Conservation (phyloP, 306 rosid genomes). For the Fagus crenata region DNA sequence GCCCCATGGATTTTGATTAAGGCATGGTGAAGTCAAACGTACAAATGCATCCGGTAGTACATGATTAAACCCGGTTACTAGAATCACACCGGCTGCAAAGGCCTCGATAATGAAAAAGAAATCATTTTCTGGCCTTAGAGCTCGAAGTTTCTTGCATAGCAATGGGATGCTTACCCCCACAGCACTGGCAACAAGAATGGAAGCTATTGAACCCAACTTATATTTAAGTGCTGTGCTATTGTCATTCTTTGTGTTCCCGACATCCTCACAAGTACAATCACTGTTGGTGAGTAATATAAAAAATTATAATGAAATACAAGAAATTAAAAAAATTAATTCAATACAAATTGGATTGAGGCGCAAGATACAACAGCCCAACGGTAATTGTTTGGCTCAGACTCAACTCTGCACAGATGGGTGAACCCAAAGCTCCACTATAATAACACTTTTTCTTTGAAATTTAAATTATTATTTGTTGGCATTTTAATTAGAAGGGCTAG, state of each 20-base stretch:
- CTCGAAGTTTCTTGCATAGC: constrained; percentile 31
- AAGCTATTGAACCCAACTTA: constrained; percentile 36
- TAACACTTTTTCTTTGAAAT: too few relatives aligned
- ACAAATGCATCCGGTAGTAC: constrained; percentile 48
- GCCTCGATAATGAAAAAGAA: constrained; percentile 47
- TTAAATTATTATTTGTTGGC: too few relatives aligned
- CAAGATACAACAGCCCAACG: too few relatives aligned
- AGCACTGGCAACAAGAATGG: constrained; percentile 39
- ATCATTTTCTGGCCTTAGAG: constrained; percentile 35
- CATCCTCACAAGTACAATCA: constrained; percentile 18
- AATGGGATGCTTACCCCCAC: constrained; percentile 41
- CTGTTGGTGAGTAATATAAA: too few relatives aligned
- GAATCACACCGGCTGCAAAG: constrained; percentile 47
- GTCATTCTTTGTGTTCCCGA: neutral
- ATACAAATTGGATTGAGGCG: too few relatives aligned
- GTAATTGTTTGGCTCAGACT: too few relatives aligned
- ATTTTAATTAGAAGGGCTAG: too few relatives aligned
- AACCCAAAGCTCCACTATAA: too few relatives aligned
- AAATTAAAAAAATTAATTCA: too few relatives aligned
- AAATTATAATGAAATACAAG: too few relatives aligned
- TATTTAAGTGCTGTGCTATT: constrained; percentile 17
- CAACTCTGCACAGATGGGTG: too few relatives aligned
- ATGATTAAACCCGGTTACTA: constrained; percentile 43
- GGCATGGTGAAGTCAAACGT: constrained; percentile 39
- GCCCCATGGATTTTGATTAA: constrained; percentile 34